Conservation (phyloP, 2,329 filamentous ascomycete species). For the Ramularia endophylla region DNA sequence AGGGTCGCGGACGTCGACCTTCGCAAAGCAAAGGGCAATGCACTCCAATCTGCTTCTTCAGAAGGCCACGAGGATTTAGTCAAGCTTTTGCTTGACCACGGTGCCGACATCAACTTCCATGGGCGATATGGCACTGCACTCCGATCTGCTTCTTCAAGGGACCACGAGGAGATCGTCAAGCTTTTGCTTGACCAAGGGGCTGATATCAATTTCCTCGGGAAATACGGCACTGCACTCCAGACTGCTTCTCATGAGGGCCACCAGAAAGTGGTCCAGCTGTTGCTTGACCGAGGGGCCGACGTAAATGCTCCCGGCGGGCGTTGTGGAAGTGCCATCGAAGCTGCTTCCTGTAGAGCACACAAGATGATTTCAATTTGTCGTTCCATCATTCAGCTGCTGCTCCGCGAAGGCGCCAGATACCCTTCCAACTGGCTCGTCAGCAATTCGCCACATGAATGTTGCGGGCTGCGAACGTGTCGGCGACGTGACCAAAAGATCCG, state of each 20-base stretch:
- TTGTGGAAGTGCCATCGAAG: too few relatives aligned
- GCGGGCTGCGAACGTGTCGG: too few relatives aligned
- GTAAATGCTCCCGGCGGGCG: too few relatives aligned
- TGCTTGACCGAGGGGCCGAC: conserved; percentile 16
- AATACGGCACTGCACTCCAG: conserved; percentile 15
- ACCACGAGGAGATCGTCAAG: conserved; percentile 3
- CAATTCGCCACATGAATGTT: too few relatives aligned
- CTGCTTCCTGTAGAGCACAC: too few relatives aligned
- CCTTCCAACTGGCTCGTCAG: too few relatives aligned
- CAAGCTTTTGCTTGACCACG: conserved; percentile 1
- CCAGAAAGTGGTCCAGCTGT: conserved; percentile 8
- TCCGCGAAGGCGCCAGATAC: too few relatives aligned
- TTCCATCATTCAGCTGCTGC: too few relatives aligned
- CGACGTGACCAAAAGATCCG: too few relatives aligned
- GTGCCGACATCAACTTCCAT: conserved; percentile 1
- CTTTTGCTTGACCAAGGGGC: conserved; percentile 10
- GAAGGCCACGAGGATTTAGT: conserved; percentile 1
- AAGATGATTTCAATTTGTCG: too few relatives aligned
- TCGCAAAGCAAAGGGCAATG: conserved; percentile 13
- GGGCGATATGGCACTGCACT: background rate
- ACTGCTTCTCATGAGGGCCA: conserved; percentile 16
- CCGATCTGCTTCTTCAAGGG: background rate
- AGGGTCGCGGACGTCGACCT: conserved; percentile 13
- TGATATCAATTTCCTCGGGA: conserved; percentile 13
- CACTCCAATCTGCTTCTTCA: conserved; percentile 11